phyloP scores from a whole-genome alignment of 148 eudicot genomes.

The Diospyros lotus region DNA sequence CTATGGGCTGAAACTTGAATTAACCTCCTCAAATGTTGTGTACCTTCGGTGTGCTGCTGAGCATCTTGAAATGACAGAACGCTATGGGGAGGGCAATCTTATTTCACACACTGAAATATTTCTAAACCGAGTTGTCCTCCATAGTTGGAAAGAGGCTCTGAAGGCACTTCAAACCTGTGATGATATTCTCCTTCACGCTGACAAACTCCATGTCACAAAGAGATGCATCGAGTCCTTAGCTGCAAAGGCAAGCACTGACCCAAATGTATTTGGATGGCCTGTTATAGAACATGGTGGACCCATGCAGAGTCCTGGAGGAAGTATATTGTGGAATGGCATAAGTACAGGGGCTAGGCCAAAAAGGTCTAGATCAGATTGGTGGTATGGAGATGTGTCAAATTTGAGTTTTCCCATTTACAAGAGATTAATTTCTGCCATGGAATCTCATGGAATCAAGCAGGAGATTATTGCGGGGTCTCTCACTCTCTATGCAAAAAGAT shows the following conservation, averaged over 20 bases:
- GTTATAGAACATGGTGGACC: slow-evolving; percentile 18
- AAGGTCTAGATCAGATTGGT: slow-evolving; percentile 33
- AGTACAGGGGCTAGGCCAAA: slow-evolving; percentile 23
- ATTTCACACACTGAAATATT: slow-evolving; percentile 33
- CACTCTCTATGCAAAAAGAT: slow-evolving; percentile 37
- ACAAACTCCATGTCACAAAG: slow-evolving; percentile 39
- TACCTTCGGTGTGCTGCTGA: slow-evolving; percentile 47
- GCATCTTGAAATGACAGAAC: slow-evolving; percentile 45
- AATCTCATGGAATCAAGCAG: slow-evolving; percentile 24
- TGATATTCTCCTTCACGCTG: slow-evolving; percentile 30
- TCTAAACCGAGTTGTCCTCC: slow-evolving; percentile 28
- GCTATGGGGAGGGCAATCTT: slow-evolving; percentile 41
- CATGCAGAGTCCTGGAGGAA: slow-evolving; percentile 18
- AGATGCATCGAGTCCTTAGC: slow-evolving; percentile 43
- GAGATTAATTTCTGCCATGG: slow-evolving; percentile 29
- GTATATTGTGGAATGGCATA: slow-evolving; percentile 33
- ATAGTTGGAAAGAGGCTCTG: slow-evolving; percentile 33
- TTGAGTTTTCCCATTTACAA: slow-evolving; percentile 37
- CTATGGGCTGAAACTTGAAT: slow-evolving; percentile 38
- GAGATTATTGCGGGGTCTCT: slow-evolving; percentile 40
- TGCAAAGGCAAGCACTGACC: slow-evolving; percentile 28
- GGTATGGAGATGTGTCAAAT: slow-evolving; percentile 41
- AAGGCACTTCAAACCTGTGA: slow-evolving; percentile 40
- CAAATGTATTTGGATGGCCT: slow-evolving; percentile 29
- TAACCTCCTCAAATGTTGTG: slow-evolving; percentile 34